Conservation (phyloP, 1,139 yeast species). For the Lodderomyces oxycetoniae region DNA sequence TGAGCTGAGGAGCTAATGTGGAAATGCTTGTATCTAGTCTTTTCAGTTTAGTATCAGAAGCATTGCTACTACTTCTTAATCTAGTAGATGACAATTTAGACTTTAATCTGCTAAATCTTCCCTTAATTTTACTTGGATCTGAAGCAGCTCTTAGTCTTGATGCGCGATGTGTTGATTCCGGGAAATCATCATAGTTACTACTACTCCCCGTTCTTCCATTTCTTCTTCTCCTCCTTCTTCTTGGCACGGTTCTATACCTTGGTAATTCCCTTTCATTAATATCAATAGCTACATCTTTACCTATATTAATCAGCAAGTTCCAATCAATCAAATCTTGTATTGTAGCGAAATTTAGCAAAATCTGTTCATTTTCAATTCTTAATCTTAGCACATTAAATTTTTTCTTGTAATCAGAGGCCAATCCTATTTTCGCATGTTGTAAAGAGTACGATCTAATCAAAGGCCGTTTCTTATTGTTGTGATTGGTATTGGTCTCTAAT, state of each 20-base stretch:
- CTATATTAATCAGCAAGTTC: constrained; percentile 56
- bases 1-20: too few species aligned
- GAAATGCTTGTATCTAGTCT: too few species aligned
- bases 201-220: constrained; percentile 7
- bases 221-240: constrained; percentile 45
- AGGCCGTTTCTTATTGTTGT: constrained; percentile 12
- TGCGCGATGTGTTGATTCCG: not conserved
- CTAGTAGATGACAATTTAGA: constrained; percentile 12
- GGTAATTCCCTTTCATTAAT: constrained; percentile 57
- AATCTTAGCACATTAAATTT: constrained; percentile 54
- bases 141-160: constrained; percentile 13
- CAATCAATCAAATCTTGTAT: constrained; percentile 61
- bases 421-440: constrained; percentile 65
- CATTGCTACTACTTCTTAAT: constrained; percentile 1
- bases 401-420: constrained; percentile 67
- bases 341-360: constrained; percentile 51
- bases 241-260: constrained; percentile 66
- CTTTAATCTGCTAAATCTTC: constrained; percentile 21
- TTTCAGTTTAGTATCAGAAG: too few species aligned
- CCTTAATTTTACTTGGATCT: constrained; percentile 17
- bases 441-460: constrained; percentile 57
- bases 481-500: constrained; percentile 11
- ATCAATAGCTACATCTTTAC: constrained; percentile 64
- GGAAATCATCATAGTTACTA: not conserved
- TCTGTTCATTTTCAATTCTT: constrained; percentile 65